Conservation (phyloP, 257 asterid genomes). For the Pogostemon cablin region DNA sequence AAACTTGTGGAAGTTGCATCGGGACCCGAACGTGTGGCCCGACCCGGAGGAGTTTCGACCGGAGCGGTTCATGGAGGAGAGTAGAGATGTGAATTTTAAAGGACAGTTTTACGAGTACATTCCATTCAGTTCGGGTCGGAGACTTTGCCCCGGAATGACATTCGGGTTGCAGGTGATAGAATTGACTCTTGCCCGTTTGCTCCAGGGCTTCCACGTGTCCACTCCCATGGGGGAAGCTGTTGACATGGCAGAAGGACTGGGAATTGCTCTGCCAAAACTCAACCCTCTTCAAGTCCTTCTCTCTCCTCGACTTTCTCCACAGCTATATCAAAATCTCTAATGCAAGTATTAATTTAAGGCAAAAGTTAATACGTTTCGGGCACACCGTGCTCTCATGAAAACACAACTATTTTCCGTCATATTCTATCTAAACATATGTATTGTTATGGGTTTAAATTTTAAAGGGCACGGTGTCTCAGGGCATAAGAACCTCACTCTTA, state of each 20-base stretch:
- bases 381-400: too few relatives aligned
- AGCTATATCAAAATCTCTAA: constrained; percentile 42
- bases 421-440: too few relatives aligned
- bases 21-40: constrained; percentile 56
- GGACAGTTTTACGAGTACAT: constrained; percentile 51
- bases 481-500: too few relatives aligned
- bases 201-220: constrained; percentile 52
- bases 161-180: constrained; percentile 45
- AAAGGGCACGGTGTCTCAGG: too few relatives aligned
- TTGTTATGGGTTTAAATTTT: too few relatives aligned
- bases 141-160: constrained; percentile 55
- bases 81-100: constrained; percentile 21
- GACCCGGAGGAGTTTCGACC: constrained; percentile 49
- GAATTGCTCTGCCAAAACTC: constrained; percentile 54
- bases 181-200: constrained; percentile 45
- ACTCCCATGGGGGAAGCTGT: constrained; percentile 38
- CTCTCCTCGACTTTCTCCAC: constrained; percentile 43
- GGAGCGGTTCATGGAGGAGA: constrained; percentile 45
- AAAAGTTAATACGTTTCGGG: too few relatives aligned
- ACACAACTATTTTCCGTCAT: too few relatives aligned
- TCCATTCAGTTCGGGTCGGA: constrained; percentile 60
- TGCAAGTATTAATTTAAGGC: neutral
- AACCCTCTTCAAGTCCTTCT: constrained; percentile 50
- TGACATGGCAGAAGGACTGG: constrained; percentile 57
- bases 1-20: constrained; percentile 60